Conservation (phyloP, 176 grass and related monocot genomes). For the Areca catechu region DNA sequence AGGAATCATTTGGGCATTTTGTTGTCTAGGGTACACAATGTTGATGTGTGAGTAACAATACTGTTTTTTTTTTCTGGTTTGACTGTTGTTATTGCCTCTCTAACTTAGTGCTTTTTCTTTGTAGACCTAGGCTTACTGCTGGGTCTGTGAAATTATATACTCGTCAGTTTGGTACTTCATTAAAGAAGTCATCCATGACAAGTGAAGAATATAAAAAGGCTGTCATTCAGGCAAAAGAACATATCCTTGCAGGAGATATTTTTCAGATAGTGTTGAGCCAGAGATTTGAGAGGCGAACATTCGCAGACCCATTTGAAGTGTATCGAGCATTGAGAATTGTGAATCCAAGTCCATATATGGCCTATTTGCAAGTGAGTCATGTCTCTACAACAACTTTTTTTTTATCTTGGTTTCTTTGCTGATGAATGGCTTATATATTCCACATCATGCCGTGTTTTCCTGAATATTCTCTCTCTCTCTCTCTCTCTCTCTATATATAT, state of each 20-base stretch:
- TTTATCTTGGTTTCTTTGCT: background rate
- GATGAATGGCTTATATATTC: background rate
- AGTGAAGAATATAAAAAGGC: conserved; percentile 55
- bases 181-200: conserved; percentile 70
- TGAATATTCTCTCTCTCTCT: conserved; percentile 24
- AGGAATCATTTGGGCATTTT: conserved; percentile 38
- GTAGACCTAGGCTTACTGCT: conserved; percentile 30
- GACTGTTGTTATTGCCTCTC: background rate
- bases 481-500: too few relatives aligned
- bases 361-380: conserved; percentile 66
- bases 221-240: conserved; percentile 72
- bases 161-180: conserved; percentile 44
- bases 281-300: conserved; percentile 72
- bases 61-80: too few relatives aligned
- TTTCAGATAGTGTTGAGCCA: conserved; percentile 88
- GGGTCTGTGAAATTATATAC: conserved; percentile 62
- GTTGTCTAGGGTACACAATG: conserved; percentile 70
- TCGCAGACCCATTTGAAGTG: conserved; percentile 73
- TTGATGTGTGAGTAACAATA: conserved; percentile 54
- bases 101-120: conserved; percentile 10
- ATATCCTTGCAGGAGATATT: conserved; percentile 73
- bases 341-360: conserved; percentile 88
- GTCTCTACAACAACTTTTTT: background rate
- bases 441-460: too few relatives aligned
- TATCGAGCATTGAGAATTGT: conserved; percentile 74